These are phyloP conservation scores for Globisporangium sylvaticum DNA, from an alignment of 352 stramenopile species.

Conservation along the genomic window DNA sequence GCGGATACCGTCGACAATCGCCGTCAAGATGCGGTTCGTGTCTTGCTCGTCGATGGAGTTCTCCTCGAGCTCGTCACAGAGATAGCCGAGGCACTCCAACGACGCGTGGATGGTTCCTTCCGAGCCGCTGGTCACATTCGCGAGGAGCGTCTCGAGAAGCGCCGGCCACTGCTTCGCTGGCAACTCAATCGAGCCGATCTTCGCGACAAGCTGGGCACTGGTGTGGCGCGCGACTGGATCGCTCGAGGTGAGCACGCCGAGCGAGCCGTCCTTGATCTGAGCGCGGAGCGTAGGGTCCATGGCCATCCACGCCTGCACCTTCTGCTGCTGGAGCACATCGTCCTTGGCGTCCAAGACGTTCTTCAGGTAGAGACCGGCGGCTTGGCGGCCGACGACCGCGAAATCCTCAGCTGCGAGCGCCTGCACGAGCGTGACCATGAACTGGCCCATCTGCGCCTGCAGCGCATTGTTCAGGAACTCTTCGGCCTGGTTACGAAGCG, in stretches of 20 bases:
- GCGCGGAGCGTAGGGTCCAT: slow-evolving; percentile 62
- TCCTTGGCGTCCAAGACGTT: slow-evolving; percentile 87
- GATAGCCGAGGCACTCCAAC: slow-evolving; percentile 81
- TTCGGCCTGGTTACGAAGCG: slow-evolving; percentile 77
- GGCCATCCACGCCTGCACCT: slow-evolving; percentile 73
- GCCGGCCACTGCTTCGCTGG: slow-evolving; percentile 93
- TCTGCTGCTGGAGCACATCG: slow-evolving; percentile 74
- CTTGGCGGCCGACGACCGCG: slow-evolving; percentile 66
- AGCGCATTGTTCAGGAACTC: slow-evolving; percentile 79
- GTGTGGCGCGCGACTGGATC: slow-evolving; percentile 74
- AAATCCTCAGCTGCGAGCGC: slow-evolving; percentile 77
- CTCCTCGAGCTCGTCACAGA: slow-evolving; percentile 80
- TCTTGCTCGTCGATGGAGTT: slow-evolving; percentile 72
- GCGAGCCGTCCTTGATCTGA: slow-evolving; percentile 76
- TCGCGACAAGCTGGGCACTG: slow-evolving; percentile 90
- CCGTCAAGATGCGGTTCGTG: slow-evolving; percentile 95
- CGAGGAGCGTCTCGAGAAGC: slow-evolving; percentile 89
- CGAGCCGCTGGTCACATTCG: slow-evolving; percentile 87
- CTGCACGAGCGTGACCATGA: slow-evolving; percentile 82
- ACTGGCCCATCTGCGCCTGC: slow-evolving; percentile 75
- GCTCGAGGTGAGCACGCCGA: slow-evolving; percentile 56
- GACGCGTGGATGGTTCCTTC: slow-evolving; percentile 91
- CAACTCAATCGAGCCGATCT: slow-evolving; percentile 93
- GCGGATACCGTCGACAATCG: slow-evolving; percentile 96
- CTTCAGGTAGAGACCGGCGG: slow-evolving; percentile 82